These are phyloP conservation scores for Annulohypoxylon truncatum DNA, from an alignment of 2,329 filamentous ascomycete species.

Conservation along the genomic window DNA sequence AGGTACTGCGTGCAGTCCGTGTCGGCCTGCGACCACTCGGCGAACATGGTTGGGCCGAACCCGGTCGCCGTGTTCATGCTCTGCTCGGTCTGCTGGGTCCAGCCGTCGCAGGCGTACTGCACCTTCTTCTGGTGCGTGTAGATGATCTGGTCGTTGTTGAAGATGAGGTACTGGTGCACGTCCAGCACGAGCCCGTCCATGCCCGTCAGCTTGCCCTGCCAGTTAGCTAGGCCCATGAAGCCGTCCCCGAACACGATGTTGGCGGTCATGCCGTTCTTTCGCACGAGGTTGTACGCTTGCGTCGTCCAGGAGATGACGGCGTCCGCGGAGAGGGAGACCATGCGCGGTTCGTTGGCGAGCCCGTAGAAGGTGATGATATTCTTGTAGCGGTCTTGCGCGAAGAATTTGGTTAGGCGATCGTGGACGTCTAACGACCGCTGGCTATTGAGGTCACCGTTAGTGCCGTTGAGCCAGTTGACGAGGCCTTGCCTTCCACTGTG, in stretches of 20 bases:
- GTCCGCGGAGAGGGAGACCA: slow-evolving; percentile 75
- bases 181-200: slow-evolving; percentile 85
- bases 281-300: slow-evolving; percentile 77
- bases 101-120: slow-evolving; percentile 86
- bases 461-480: slow-evolving; percentile 93
- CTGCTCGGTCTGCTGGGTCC: slow-evolving; percentile 80
- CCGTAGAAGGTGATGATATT: slow-evolving; percentile 95
- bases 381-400: slow-evolving; percentile 90
- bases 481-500: slow-evolving; percentile 86
- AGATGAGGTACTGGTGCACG: slow-evolving; percentile 98
- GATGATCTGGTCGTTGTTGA: slow-evolving; percentile 88
- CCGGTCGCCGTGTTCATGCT: slow-evolving; percentile 80
- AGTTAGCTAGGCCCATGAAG: slow-evolving; percentile 90
- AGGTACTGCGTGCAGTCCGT: slow-evolving; percentile 90
- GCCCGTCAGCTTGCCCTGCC: slow-evolving; percentile 83
- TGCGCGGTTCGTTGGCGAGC: slow-evolving; percentile 91
- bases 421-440: slow-evolving; percentile 89
- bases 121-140: slow-evolving; percentile 86
- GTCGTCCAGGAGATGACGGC: slow-evolving; percentile 84
- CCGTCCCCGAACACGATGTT: slow-evolving; percentile 91
- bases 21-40: slow-evolving; percentile 97
- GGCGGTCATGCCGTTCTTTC: slow-evolving; percentile 78
- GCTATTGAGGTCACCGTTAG: slow-evolving; percentile 80
- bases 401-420: slow-evolving; percentile 88
- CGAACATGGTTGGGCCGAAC: slow-evolving; percentile 93